Evolutionary conservation across 164 flowering plant genomes (phyloP), one percentile per base, ranked within the genome.

Genomic region (Vitis rotundifolia): DNA sequence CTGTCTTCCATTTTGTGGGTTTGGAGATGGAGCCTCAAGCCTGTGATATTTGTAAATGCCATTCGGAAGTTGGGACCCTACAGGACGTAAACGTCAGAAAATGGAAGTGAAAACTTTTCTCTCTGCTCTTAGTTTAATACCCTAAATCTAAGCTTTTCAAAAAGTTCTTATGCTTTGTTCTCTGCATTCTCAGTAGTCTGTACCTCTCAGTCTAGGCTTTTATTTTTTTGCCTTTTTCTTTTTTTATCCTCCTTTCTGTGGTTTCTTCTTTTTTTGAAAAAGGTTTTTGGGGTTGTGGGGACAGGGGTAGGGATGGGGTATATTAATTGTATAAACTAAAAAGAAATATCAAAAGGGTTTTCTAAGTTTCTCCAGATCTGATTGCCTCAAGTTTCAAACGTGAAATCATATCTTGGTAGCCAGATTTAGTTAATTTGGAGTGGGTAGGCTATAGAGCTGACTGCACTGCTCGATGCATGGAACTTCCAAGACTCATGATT

Each of bases 401-500:
- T 12, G n/a, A 11, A 53, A 53, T 53, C 14, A 53, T 53, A 5
- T 53, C 15, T 11, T 12, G 5, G 7, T 53, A 13, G 7, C 56
- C 14, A n/a, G n/a, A 53, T n/a, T 13, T 53, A 13, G n/a, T 13
- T 53, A 5, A 53, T 53, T 53, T 5, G n/a, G 6, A 13, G 3
- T 13, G 14, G 49, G 51, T 16, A 63, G 63, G 28, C 56, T 56
- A 16, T 56, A 16, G 49, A 68, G 59, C 48, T 73, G 10, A 72
- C 61, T 69, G 72, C 80, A 79, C 61, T 77, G 80, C 80, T 82
- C 82, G 79, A 82, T 77, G 82, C 82, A 79, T 82, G 80, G 73
- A 72, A 77, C 71, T 66, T 61, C 71, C 67, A 22, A 61, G 62
- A 57, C 73, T 75, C 78, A 79, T 82, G 77, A 82, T 82, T 77